Percentiles rank a stretch among this genome's conserved stretches.
These are phyloP conservation scores for Taphrina betulina DNA, from an alignment of 1,139 yeast species.

Conservation along the genomic window DNA sequence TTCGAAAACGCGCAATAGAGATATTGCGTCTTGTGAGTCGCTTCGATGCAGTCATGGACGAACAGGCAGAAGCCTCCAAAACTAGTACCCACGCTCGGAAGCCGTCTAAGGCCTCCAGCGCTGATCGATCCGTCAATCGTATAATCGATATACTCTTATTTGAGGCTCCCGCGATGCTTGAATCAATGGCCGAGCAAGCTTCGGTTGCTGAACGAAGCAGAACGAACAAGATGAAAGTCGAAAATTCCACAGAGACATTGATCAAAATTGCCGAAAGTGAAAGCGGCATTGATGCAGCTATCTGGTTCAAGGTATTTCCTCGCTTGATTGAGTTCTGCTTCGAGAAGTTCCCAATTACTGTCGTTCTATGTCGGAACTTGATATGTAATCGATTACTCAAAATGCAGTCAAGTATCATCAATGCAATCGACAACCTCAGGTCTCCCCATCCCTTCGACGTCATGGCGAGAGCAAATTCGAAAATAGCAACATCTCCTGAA, in stretches of 20 bases:
- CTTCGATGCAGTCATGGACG: conserved; percentile 78
- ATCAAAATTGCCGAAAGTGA: conserved; percentile 81
- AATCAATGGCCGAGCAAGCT: conserved; percentile 51
- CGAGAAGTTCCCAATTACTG: conserved; percentile 84
- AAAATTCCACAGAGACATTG: conserved; percentile 58
- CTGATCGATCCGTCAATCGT: conserved; percentile 17
- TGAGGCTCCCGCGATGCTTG: conserved; percentile 54
- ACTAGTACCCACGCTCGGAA: conserved; percentile 13
- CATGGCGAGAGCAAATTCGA: conserved; percentile 41
- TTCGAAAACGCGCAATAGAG: conserved; percentile 71
- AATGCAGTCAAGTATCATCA: conserved; percentile 69
- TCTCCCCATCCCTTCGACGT: conserved; percentile 37
- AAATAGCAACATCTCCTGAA: conserved; percentile 57
- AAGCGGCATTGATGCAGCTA: conserved; percentile 70
- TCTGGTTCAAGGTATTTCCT: conserved; percentile 91
- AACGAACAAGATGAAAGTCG: conserved; percentile 60
- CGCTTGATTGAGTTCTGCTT: conserved; percentile 68
- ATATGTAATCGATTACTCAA: conserved; percentile 87
- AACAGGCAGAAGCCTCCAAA: conserved; percentile 46
- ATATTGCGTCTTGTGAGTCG: conserved; percentile 73
- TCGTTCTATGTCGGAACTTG: conserved; percentile 88
- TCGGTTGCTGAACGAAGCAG: conserved; percentile 81
- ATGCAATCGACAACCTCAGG: conserved; percentile 49
- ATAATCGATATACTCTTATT: conserved; percentile 21
- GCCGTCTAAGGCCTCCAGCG: conserved; percentile 10